phyloP scores from a whole-genome alignment of 768 basidiomycete genomes.

The Baorangia bicolor region DNA sequence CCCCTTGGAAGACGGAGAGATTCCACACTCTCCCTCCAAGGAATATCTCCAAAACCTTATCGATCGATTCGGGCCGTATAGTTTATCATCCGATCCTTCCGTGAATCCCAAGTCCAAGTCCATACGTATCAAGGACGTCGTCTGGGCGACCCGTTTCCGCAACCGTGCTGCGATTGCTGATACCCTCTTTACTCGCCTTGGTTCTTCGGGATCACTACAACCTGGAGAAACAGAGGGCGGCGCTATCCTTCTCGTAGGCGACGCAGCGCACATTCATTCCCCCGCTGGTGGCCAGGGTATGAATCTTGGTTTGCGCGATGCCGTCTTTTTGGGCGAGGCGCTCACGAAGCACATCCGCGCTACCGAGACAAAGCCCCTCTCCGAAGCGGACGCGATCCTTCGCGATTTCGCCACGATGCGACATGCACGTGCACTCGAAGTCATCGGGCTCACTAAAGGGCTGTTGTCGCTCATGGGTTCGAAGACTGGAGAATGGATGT shows the following conservation, averaged over 20 bases:
- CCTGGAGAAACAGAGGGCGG: conserved; percentile 12
- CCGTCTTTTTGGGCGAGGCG: conserved; percentile 42
- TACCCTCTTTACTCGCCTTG: conserved; percentile 34
- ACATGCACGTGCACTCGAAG: conserved; percentile 39
- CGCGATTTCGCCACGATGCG: conserved; percentile 36
- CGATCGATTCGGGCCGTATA: conserved; percentile 39
- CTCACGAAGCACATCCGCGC: conserved; percentile 37
- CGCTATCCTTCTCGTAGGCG: conserved; percentile 36
- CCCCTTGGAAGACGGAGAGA: conserved; percentile 33
- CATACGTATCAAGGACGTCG: conserved; percentile 34
- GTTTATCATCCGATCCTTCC: conserved; percentile 35
- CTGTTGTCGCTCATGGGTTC: too few relatives aligned
- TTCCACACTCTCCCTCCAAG: conserved; percentile 37
- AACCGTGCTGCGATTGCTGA: conserved; percentile 46
- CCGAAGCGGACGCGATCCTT: conserved; percentile 34
- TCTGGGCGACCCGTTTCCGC: conserved; percentile 49
- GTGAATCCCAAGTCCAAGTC: conserved; percentile 31
- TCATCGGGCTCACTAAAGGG: conserved; percentile 43
- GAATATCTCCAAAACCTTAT: conserved; percentile 45
- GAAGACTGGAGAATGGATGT: conserved; percentile 7
- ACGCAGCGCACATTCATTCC: conserved; percentile 55
- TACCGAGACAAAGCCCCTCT: conserved; percentile 1
- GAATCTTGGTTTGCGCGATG: conserved; percentile 58
- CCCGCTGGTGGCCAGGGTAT: conserved; percentile 58
- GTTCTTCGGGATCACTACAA: too few relatives aligned